Conservation (phyloP, 371 early-diverging fungal species). For the Mortierella sp. region DNA sequence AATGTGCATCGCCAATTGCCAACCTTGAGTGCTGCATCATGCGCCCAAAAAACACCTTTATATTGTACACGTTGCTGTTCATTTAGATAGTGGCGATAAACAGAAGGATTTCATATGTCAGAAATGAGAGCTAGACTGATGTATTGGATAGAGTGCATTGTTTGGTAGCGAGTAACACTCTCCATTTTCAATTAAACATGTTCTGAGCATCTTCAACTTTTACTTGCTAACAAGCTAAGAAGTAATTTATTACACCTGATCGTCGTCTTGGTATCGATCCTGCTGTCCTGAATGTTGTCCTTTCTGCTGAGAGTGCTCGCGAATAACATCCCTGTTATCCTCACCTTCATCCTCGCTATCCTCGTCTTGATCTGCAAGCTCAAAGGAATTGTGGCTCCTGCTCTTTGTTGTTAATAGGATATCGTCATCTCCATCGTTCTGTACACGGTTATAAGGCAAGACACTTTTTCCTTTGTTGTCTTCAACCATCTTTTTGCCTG, state of each 20-base stretch:
- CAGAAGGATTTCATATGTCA: no score
- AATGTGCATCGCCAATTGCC: no score
- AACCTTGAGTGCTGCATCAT: no score
- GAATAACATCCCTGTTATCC: background rate
- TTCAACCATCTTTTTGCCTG: constrained; percentile 23
- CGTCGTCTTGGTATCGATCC: constrained; percentile 25
- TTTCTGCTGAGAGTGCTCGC: background rate
- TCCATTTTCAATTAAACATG: no score
- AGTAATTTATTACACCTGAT: constrained; percentile 18
- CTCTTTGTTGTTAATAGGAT: constrained; percentile 32
- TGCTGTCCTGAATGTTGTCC: constrained; percentile 8
- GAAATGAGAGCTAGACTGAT: no score
- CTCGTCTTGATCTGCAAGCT: constrained; percentile 30
- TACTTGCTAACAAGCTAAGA: no score
- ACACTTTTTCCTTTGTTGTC: constrained; percentile 37
- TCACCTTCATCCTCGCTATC: constrained; percentile 25
- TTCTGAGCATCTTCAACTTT: no score
- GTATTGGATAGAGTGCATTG: no score
- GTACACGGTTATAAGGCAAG: constrained; percentile 31
- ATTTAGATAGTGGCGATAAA: no score
- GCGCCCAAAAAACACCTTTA: no score
- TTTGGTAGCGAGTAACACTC: no score
- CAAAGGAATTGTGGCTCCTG: constrained; percentile 22
- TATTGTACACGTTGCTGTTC: no score
- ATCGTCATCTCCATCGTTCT: constrained; percentile 15